Percentiles rank a stretch among this genome's conserved stretches.
These are phyloP conservation scores for Letharia columbiana DNA, from an alignment of 495 filamentous ascomycete species.

Conservation along the genomic window DNA sequence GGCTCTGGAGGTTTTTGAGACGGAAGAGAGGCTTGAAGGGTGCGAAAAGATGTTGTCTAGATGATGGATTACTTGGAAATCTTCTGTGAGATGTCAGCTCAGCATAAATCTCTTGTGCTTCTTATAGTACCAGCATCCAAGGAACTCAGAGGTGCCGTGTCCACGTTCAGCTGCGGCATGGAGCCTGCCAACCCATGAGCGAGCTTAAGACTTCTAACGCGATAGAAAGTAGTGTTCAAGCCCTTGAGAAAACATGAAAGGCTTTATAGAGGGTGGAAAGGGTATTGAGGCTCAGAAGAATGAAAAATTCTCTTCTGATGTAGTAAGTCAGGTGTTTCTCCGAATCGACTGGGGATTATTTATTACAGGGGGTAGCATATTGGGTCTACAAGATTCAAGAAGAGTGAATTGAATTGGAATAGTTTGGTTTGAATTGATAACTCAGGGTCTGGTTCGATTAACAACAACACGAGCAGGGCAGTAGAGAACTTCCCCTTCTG, in stretches of 20 bases:
- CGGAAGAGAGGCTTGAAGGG: constrained; percentile 74
- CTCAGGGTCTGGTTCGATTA: background rate
- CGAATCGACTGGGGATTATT: background rate
- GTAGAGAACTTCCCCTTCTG: background rate
- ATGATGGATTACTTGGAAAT: constrained; percentile 91
- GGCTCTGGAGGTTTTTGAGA: constrained; percentile 58
- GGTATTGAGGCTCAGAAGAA: background rate
- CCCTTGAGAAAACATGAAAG: background rate
- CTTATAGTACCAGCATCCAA: constrained; percentile 22
- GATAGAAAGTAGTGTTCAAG: background rate
- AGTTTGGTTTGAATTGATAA: background rate
- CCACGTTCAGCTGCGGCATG: constrained; percentile 25
- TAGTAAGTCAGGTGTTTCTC: background rate
- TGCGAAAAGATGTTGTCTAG: constrained; percentile 92
- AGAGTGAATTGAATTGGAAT: background rate
- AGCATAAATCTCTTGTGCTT: background rate
- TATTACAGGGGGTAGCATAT: background rate
- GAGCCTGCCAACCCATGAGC: constrained; percentile 9
- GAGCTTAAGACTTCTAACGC: background rate
- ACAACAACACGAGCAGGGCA: background rate
- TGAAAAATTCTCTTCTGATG: background rate
- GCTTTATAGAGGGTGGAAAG: background rate
- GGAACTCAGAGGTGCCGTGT: constrained; percentile 17
- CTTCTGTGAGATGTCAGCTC: constrained; percentile 48
- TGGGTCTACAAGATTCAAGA: background rate